Evolutionary conservation across 768 basidiomycete species (phyloP).

Genomic region (Tylopilus vinaceipallidus): DNA sequence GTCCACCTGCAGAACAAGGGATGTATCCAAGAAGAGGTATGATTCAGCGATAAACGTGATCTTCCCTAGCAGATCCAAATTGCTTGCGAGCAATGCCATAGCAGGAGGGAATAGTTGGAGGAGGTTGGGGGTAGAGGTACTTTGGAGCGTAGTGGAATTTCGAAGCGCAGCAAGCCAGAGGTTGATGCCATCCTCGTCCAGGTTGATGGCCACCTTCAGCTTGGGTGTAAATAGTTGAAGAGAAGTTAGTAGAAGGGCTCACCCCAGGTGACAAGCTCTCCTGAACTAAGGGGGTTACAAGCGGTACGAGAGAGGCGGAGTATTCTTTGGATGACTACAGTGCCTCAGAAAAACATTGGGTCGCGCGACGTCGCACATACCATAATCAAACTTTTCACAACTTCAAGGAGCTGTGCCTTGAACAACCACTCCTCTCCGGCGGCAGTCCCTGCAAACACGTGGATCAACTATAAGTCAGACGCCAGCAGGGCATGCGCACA

Average conservation of each 20-base stretch:
- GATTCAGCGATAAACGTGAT: conserved; percentile 68
- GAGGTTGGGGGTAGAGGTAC: conserved; percentile 49
- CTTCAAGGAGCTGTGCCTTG: conserved; percentile 66
- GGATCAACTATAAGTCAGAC: conserved; percentile 6
- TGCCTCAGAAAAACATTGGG: neutral
- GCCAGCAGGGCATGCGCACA: conserved; percentile 47
- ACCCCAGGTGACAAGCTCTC: conserved; percentile 62
- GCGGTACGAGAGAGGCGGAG: conserved; percentile 50
- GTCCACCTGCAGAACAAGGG: conserved; percentile 60
- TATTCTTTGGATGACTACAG: conserved; percentile 63
- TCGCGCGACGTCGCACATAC: conserved; percentile 38
- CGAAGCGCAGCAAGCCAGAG: conserved; percentile 75
- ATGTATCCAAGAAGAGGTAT: conserved; percentile 73
- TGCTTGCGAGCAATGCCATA: conserved; percentile 56
- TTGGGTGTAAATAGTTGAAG: neutral
- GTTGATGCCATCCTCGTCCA: conserved; percentile 76
- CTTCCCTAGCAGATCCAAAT: conserved; percentile 73
- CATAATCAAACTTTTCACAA: conserved; percentile 66
- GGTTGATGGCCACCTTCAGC: conserved; percentile 56
- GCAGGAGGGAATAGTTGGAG: conserved; percentile 65
- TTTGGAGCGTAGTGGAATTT: conserved; percentile 56
- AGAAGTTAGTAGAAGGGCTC: conserved; percentile 16
- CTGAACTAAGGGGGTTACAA: conserved; percentile 63
- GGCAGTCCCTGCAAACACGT: conserved; percentile 51
- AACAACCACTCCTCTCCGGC: conserved; percentile 70